phyloP scores from a whole-genome alignment of 2,329 filamentous ascomycete species.

The Paecilomyces variotii region DNA sequence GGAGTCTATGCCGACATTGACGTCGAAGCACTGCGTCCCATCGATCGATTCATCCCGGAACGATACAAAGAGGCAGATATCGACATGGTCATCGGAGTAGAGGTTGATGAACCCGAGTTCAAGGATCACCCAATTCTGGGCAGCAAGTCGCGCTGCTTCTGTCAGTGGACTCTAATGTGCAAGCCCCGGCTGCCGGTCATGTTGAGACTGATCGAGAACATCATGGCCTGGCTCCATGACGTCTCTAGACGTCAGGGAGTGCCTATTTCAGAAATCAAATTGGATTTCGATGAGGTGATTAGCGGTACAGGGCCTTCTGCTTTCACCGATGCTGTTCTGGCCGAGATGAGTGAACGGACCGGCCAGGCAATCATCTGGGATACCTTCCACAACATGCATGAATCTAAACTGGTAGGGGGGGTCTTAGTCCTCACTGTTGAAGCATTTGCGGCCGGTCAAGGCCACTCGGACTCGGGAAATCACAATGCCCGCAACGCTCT shows the following conservation, averaged over 20 bases:
- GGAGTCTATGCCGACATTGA: constrained; percentile 55
- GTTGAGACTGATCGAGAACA: constrained; percentile 60
- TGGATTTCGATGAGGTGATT: constrained; percentile 66
- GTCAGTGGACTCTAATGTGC: constrained; percentile 68
- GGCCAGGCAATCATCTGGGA: constrained; percentile 51
- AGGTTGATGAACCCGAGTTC: constrained; percentile 63
- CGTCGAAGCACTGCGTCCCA: constrained; percentile 47
- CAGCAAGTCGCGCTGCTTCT: constrained; percentile 61
- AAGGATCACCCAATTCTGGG: constrained; percentile 57
- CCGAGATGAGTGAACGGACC: constrained; percentile 50
- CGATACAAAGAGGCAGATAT: constrained; percentile 56
- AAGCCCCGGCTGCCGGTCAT: constrained; percentile 61
- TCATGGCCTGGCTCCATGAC: constrained; percentile 57
- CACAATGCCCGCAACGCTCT: constrained; percentile 59
- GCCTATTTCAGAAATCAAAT: constrained; percentile 51
- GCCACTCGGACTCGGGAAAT: constrained; percentile 64
- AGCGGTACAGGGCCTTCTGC: constrained; percentile 65
- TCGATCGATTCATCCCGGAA: constrained; percentile 48
- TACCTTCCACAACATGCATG: constrained; percentile 56
- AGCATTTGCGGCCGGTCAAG: constrained; percentile 64
- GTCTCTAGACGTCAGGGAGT: constrained; percentile 53
- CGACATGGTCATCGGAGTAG: constrained; percentile 62
- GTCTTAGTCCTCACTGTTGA: constrained; percentile 63
- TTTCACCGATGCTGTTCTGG: constrained; percentile 58
- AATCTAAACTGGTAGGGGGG: constrained; percentile 57